phyloP scores from a whole-genome alignment of 306 rosid genomes.

The Senna tora region DNA sequence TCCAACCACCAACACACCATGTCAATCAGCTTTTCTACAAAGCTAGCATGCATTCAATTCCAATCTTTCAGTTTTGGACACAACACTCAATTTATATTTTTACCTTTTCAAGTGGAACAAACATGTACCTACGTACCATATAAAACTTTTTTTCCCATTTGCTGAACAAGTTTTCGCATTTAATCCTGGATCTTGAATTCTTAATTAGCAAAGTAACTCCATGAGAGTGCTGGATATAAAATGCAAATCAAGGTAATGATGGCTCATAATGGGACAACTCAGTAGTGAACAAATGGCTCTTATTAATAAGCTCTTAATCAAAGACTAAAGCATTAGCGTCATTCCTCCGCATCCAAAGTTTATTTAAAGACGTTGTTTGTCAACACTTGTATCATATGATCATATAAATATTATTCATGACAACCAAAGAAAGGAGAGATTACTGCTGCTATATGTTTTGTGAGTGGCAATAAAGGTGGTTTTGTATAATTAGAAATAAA shows the following conservation, averaged over 20 bases:
- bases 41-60: slow-evolving; percentile 22
- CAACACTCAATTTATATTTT: no score
- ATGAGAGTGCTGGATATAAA: slow-evolving; percentile 27
- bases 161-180: neutral
- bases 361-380: slow-evolving; percentile 35
- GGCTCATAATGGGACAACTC: slow-evolving; percentile 44
- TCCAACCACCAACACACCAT: slow-evolving; percentile 13
- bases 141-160: neutral
- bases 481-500: slow-evolving; percentile 24
- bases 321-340: neutral
- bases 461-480: slow-evolving; percentile 13
- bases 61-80: neutral
- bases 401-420: no score
- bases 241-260: slow-evolving; percentile 43
- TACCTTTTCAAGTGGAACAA: slow-evolving; percentile 26
- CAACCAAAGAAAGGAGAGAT: slow-evolving; percentile 24
- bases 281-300: slow-evolving; percentile 28
- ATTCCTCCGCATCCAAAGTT: slow-evolving; percentile 31
- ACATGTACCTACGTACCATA: neutral
- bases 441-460: neutral
- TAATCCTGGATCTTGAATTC: slow-evolving; percentile 11
- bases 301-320: neutral
- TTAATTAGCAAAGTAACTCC: slow-evolving; percentile 27
- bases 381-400: neutral
- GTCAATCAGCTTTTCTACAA: slow-evolving; percentile 24